Conservation (phyloP, 176 grass and related monocot species). For the Musa beccarii region DNA sequence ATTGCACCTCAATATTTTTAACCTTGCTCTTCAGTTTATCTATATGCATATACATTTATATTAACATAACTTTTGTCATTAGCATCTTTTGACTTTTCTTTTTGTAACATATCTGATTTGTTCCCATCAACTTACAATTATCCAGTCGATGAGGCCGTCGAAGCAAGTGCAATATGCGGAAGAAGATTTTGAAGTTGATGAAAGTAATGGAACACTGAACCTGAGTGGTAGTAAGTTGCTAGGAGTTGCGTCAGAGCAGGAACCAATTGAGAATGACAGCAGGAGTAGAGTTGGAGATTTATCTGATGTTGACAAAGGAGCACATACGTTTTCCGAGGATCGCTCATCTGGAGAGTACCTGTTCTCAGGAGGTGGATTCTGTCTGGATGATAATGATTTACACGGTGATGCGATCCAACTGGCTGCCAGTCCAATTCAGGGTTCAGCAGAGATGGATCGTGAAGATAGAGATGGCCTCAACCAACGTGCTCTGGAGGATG, state of each 20-base stretch:
- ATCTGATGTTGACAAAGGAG: neutral
- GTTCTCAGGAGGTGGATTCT: conserved; percentile 18
- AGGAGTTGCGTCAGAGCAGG: conserved; percentile 14
- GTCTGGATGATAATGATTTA: conserved; percentile 20
- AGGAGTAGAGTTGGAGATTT: neutral
- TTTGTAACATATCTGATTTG: neutral
- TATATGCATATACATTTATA: too few species aligned
- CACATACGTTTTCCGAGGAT: neutral
- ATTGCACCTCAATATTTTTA: neutral
- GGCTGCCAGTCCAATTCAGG: neutral
- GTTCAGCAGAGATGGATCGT: neutral
- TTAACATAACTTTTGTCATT: too few species aligned
- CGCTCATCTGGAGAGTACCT: neutral
- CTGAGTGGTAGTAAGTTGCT: conserved; percentile 24
- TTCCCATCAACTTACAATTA: neutral
- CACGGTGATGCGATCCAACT: conserved; percentile 12
- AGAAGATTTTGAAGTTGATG: conserved; percentile 44
- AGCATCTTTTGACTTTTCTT: neutral
- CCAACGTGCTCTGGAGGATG: conserved; percentile 12
- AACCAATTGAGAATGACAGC: conserved; percentile 15
- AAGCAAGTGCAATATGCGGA: conserved; percentile 69
- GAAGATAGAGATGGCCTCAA: conserved; percentile 17
- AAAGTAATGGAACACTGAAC: conserved; percentile 14
- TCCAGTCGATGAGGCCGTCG: conserved; percentile 57
- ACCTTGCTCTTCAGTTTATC: too few species aligned